Conservation (phyloP, 345 rosid genomes). For the Salix suchowensis region DNA sequence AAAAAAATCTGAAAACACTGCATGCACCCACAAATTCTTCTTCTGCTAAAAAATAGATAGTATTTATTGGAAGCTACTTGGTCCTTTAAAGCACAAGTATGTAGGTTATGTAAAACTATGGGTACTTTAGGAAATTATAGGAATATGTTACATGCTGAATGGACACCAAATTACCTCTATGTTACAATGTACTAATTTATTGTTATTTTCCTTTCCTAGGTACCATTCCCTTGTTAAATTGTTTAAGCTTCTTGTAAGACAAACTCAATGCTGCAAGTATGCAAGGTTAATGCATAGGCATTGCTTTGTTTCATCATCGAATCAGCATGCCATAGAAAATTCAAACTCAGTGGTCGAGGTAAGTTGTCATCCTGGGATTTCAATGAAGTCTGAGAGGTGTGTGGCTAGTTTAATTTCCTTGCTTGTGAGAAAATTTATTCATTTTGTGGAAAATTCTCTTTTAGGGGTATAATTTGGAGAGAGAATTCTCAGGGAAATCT, state of each 20-base stretch:
- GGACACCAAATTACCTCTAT: neutral
- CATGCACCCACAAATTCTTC: neutral
- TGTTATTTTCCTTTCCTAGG: constrained; percentile 32
- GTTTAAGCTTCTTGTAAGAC: constrained; percentile 51
- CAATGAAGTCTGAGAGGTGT: constrained; percentile 1
- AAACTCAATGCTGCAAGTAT: constrained; percentile 45
- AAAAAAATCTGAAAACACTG: no score
- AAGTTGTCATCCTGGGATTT: constrained; percentile 13
- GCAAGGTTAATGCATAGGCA: constrained; percentile 57
- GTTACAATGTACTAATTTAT: neutral
- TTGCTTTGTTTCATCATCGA: constrained; percentile 36
- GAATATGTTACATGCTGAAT: neutral
- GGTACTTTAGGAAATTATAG: neutral
- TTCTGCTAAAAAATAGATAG: neutral
- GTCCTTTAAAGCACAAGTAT: neutral
- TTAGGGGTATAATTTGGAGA: constrained; percentile 29
- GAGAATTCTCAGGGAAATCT: constrained; percentile 12
- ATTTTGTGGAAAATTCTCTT: constrained; percentile 3
- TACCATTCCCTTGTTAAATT: constrained; percentile 51
- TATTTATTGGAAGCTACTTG: neutral
- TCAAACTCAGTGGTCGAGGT: constrained; percentile 30
- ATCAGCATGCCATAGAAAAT: constrained; percentile 13
- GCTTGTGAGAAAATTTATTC: neutral
- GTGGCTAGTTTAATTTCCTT: constrained; percentile 1
- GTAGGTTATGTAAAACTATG: neutral